Evolutionary conservation across 495 filamentous ascomycete species (phyloP).

Genomic region (Xeromyces bisporus): DNA sequence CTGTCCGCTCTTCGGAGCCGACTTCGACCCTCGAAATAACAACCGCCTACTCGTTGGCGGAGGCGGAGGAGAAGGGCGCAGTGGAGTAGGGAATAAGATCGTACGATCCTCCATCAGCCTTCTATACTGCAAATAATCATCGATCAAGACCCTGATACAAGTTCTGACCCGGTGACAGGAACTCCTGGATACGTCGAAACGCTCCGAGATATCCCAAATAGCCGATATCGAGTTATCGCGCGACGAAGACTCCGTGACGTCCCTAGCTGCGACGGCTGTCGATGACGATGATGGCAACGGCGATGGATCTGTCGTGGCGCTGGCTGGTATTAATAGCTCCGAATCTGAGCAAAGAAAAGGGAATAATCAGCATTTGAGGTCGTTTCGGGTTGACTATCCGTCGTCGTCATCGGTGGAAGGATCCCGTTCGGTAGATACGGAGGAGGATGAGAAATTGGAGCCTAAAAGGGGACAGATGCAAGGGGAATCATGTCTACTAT

Average conservation of each 20-base stretch:
- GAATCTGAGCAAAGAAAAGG: conserved; percentile 48
- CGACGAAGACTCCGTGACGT: conserved; percentile 84
- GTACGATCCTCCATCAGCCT: too few species aligned
- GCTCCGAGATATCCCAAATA: conserved; percentile 43
- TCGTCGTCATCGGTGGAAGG: conserved; percentile 14
- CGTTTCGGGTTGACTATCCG: conserved; percentile 48
- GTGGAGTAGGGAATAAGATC: conserved; percentile 83
- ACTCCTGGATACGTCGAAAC: conserved; percentile 48
- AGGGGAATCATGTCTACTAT: conserved; percentile 35
- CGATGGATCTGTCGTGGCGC: conserved; percentile 41
- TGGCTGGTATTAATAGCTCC: conserved; percentile 79
- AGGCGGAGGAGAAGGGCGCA: conserved; percentile 72
- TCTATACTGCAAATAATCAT: too few species aligned
- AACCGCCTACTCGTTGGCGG: conserved; percentile 69
- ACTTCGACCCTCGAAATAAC: conserved; percentile 70
- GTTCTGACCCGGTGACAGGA: conserved; percentile 27
- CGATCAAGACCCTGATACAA: too few species aligned
- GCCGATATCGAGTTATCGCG: conserved; percentile 65
- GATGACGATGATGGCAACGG: too few species aligned
- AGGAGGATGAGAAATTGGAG: conserved; percentile 8
- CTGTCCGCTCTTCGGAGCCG: conserved; percentile 80
- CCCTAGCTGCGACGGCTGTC: conserved; percentile 47
- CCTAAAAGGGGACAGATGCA: conserved; percentile 12
- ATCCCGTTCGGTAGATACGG: conserved; percentile 3
- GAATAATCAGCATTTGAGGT: conserved; percentile 74